Percentiles rank a stretch among this genome's conserved stretches.
Conservation (phyloP, 2,329 filamentous ascomycete species). For the Spiromastix sp. region DNA sequence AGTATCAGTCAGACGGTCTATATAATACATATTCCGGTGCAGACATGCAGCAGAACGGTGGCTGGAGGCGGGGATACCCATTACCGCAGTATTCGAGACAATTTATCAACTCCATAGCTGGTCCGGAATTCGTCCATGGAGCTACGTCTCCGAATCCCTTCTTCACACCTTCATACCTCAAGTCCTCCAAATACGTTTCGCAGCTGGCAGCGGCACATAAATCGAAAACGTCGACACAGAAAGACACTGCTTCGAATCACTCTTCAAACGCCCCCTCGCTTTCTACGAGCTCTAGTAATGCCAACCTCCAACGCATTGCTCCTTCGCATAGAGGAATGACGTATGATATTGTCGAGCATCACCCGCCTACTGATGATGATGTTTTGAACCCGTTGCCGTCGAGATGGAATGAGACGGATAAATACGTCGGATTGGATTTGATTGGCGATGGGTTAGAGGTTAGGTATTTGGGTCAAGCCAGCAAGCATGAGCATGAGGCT, state of each 20-base stretch:
- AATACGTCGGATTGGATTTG: slow-evolving; percentile 62
- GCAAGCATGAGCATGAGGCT: slow-evolving; percentile 61
- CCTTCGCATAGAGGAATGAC: slow-evolving; percentile 66
- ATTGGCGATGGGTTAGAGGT: slow-evolving; percentile 64
- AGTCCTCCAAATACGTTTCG: slow-evolving; percentile 65
- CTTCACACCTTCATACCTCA: slow-evolving; percentile 77
- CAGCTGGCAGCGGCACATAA: slow-evolving; percentile 61
- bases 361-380: slow-evolving; percentile 49
- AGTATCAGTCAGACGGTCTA: slow-evolving; percentile 23
- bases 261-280: slow-evolving; percentile 15
- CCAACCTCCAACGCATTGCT: slow-evolving; percentile 47
- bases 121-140: slow-evolving; percentile 10
- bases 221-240: slow-evolving; percentile 43
- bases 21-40: slow-evolving; percentile 25
- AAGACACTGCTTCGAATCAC: slow-evolving; percentile 35
- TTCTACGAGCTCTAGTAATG: slow-evolving; percentile 48
- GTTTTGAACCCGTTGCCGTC: slow-evolving; percentile 62
- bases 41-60: slow-evolving; percentile 38
- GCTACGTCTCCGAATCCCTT: slow-evolving; percentile 38
- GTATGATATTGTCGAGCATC: slow-evolving; percentile 74
- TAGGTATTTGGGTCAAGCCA: slow-evolving; percentile 45
- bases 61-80: slow-evolving; percentile 32
- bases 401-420: slow-evolving; percentile 73
- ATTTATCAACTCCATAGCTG: slow-evolving; percentile 26
- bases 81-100: slow-evolving; percentile 40